A percentile compares a stretch with the other conserved stretches of the same genome.
Evolutionary conservation across 1,284 basidiomycete species (phyloP).

Genomic region (Ustilago esculenta): DNA sequence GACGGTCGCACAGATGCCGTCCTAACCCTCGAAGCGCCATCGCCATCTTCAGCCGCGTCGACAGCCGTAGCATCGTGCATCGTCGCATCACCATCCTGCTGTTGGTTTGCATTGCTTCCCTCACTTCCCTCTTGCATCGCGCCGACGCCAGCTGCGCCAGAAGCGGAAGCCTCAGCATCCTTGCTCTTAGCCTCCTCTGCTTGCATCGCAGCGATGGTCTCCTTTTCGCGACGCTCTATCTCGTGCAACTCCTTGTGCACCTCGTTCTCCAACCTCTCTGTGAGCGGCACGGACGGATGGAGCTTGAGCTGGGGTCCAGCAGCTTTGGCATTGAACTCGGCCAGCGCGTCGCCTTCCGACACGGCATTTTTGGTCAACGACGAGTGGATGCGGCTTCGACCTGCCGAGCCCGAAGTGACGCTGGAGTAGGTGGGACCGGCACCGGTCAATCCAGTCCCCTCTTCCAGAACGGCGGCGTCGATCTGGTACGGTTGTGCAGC

Average conservation of each 20-base stretch:
- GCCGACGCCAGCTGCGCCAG: background rate
- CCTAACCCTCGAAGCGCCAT: conserved; percentile 12
- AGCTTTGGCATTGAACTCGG: conserved; percentile 61
- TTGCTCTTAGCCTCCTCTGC: conserved; percentile 39
- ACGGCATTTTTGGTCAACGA: conserved; percentile 50
- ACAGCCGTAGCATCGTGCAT: conserved; percentile 30
- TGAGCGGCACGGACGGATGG: conserved; percentile 57
- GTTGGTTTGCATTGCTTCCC: conserved; percentile 2
- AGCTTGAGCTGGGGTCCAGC: conserved; percentile 65
- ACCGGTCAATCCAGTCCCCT: conserved; percentile 65
- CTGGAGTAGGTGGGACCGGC: conserved; percentile 53
- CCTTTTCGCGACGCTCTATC: conserved; percentile 42
- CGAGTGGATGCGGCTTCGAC: conserved; percentile 36
- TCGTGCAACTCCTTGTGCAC: conserved; percentile 60
- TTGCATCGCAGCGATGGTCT: conserved; percentile 30
- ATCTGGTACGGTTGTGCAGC: conserved; percentile 59
- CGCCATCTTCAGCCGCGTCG: conserved; percentile 13
- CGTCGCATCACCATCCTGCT: conserved; percentile 36
- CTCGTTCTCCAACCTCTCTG: conserved; percentile 60
- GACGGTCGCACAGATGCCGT: conserved; percentile 32
- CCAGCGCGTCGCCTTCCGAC: conserved; percentile 57
- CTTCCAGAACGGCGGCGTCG: conserved; percentile 58
- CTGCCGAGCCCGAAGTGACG: conserved; percentile 18
- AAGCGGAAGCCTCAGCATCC: conserved; percentile 18
- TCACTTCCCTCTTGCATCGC: conserved; percentile 10